These are phyloP conservation scores for Paraphoma sp. DNA, from an alignment of 2,329 filamentous ascomycete genomes.

Conservation along the genomic window DNA sequence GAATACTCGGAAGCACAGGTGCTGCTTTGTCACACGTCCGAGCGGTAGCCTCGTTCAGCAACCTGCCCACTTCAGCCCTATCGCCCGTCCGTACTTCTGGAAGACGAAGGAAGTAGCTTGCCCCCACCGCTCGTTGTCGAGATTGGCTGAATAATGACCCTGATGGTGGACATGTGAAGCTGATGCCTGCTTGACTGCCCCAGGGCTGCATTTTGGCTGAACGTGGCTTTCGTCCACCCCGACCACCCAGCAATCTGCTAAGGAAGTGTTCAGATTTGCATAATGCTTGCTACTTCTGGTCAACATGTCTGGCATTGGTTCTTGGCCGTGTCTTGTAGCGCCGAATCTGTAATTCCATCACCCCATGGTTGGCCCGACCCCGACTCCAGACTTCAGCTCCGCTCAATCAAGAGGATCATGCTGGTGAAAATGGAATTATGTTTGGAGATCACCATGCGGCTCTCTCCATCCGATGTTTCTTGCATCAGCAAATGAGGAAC, in stretches of 20 bases:
- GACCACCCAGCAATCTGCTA: neutral
- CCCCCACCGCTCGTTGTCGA: neutral
- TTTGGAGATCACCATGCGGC: slow-evolving; percentile 1
- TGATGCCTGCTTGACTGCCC: neutral
- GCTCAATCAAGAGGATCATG: neutral
- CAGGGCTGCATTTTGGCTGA: slow-evolving; percentile 1
- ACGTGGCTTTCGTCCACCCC: neutral
- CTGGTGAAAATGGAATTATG: neutral
- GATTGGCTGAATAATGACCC: slow-evolving; percentile 17
- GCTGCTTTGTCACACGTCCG: slow-evolving; percentile 13
- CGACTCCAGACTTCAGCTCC: slow-evolving; percentile 1
- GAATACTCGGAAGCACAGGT: neutral
- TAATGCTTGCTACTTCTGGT: neutral
- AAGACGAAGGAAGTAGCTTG: slow-evolving; percentile 3
- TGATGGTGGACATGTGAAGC: neutral
- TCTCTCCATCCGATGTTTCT: neutral
- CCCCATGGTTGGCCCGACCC: neutral
- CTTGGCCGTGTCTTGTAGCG: neutral
- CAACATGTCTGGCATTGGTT: neutral
- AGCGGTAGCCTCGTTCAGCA: slow-evolving; percentile 15
- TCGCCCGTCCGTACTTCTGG: slow-evolving; percentile 1
- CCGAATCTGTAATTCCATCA: neutral
- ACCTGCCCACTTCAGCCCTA: slow-evolving; percentile 16
- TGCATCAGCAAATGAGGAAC: slow-evolving; percentile 5
- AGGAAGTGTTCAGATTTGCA: neutral